A percentile compares a stretch with the other conserved stretches of the same genome.
phyloP scores from a whole-genome alignment of 148 eudicot genomes.

The Camellia granthamiana region DNA sequence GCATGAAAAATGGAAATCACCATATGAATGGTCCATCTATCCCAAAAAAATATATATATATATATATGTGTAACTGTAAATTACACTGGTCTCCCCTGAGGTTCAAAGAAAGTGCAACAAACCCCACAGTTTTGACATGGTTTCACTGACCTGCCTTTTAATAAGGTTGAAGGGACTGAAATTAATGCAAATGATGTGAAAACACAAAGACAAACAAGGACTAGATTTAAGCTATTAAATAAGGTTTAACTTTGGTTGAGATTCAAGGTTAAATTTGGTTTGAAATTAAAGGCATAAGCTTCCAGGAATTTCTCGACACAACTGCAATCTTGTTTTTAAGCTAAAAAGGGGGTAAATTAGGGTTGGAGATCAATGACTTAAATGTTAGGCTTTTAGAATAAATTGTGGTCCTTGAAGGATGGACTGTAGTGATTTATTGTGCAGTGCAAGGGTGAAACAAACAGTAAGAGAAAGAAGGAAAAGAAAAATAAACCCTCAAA shows the following conservation, averaged over 20 bases:
- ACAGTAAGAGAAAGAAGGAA: background rate
- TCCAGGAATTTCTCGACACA: background rate
- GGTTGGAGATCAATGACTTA: background rate
- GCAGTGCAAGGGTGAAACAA: background rate
- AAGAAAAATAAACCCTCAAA: background rate
- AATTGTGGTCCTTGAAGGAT: background rate
- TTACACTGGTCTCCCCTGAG: no score
- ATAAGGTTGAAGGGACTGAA: no score
- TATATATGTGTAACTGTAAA: background rate
- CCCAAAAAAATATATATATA: background rate
- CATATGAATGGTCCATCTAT: background rate
- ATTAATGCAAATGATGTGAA: no score
- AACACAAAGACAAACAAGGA: background rate
- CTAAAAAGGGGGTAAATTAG: background rate
- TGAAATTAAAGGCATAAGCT: background rate
- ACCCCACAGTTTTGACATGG: no score
- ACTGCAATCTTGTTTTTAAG: background rate
- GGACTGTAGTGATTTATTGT: background rate
- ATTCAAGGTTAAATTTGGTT: background rate
- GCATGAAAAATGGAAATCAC: background rate
- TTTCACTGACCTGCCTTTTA: no score
- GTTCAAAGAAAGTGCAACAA: no score
- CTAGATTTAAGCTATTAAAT: background rate
- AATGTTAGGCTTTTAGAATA: background rate
- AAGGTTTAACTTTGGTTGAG: background rate